A percentile compares a stretch with the other conserved stretches of the same genome.
Conservation (phyloP, 176 grass and related monocot species). For the Saccharum officinarum region DNA sequence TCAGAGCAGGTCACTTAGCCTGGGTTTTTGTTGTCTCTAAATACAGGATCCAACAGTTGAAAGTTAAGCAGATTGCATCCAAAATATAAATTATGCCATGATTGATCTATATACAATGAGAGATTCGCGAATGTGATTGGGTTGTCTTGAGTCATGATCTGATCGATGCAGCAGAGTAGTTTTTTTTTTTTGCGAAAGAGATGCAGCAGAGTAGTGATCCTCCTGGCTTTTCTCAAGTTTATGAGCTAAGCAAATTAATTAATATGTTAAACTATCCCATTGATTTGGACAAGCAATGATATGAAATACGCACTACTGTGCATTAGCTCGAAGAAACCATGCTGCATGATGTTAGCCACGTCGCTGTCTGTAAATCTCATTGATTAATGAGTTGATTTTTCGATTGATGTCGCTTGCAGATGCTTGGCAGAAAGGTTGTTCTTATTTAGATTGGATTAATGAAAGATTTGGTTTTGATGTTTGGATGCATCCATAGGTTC, state of each 20-base stretch:
- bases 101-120: slow-evolving; percentile 31
- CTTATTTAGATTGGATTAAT: not conserved
- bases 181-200: not conserved
- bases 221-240: not conserved
- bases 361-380: not conserved
- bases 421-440: not conserved
- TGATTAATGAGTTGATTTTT: slow-evolving; percentile 6
- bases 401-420: not conserved
- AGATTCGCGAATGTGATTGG: slow-evolving; percentile 27
- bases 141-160: slow-evolving; percentile 1
- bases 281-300: slow-evolving; percentile 24
- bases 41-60: not conserved
- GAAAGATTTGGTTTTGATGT: not conserved
- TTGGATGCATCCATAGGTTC: slow-evolving; percentile 18
- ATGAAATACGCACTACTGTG: not conserved
- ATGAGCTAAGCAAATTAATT: not conserved
- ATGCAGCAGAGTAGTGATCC: not conserved
- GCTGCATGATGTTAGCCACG: slow-evolving; percentile 32
- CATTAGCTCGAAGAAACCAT: not conserved
- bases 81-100: slow-evolving; percentile 23
- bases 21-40: not conserved
- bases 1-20: slow-evolving; percentile 4
- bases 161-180: not conserved
- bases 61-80: slow-evolving; percentile 1
- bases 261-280: not conserved